Conservation (phyloP, 2,329 filamentous ascomycete genomes). For the Acrodontium crateriforme region DNA sequence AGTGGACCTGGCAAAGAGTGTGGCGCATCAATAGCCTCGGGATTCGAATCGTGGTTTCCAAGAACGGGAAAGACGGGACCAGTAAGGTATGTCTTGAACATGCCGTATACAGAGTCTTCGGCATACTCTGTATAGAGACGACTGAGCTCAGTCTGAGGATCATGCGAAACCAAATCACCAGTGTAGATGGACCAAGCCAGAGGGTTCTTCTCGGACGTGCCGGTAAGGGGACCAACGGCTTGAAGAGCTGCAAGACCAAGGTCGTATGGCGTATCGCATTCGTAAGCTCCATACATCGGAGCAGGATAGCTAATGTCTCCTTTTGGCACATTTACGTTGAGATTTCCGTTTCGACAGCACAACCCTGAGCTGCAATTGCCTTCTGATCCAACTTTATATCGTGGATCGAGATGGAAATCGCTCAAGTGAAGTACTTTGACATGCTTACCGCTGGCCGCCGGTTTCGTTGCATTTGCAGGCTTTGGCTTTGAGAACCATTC, state of each 20-base stretch:
- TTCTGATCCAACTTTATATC: slow-evolving; percentile 40
- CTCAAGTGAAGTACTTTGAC: slow-evolving; percentile 44
- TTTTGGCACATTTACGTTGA: slow-evolving; percentile 22
- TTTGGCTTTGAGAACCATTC: slow-evolving; percentile 41
- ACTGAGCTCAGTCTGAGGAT: slow-evolving; percentile 38
- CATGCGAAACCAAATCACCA: slow-evolving; percentile 44
- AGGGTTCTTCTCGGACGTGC: slow-evolving; percentile 33
- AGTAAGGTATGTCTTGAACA: slow-evolving; percentile 43
- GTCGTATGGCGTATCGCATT: slow-evolving; percentile 46
- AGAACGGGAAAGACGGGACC: slow-evolving; percentile 43
- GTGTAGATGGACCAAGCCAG: slow-evolving; percentile 44
- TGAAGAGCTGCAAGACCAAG: slow-evolving; percentile 42
- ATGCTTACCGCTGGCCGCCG: slow-evolving; percentile 37
- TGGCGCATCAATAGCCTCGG: slow-evolving; percentile 39
- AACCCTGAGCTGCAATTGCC: slow-evolving; percentile 38
- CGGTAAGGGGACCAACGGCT: slow-evolving; percentile 42
- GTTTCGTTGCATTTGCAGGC: slow-evolving; percentile 30
- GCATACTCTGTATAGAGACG: slow-evolving; percentile 40
- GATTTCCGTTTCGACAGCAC: slow-evolving; percentile 37
- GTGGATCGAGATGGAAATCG: slow-evolving; percentile 41
- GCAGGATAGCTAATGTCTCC: slow-evolving; percentile 32
- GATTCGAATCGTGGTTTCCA: slow-evolving; percentile 45
- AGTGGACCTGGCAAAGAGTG: slow-evolving; percentile 39
- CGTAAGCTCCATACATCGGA: slow-evolving; percentile 40
- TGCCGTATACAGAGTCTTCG: slow-evolving; percentile 37